Evolutionary conservation across 2,329 filamentous ascomycete genomes (phyloP), one percentile per base, ranked within the genome.

Genomic region (Nemania bipapillata): DNA sequence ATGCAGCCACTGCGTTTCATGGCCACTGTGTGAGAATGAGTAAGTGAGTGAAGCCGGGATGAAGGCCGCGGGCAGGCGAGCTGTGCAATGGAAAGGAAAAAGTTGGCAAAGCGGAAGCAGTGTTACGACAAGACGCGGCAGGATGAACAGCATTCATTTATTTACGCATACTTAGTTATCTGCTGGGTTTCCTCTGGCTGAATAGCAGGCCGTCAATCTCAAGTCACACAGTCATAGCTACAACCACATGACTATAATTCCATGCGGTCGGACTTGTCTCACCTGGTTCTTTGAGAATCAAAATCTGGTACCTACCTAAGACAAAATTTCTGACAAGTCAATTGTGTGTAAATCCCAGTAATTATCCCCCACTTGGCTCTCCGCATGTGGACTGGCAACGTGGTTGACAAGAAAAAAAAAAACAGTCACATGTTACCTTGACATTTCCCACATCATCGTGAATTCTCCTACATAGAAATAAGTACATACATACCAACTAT

Each of bases 211-310:
- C 40, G 56, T 42, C 50, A 8, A 24, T 15, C 42, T 28, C 15
- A 28, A 54, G 37, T 22, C 49, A 60, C 30, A 32, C 24, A 30
- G 8, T 30, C 26, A n/a, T n/a, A 20, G 6, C 30, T 49, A 24
- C 42, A 47, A 56, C 57, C 69, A 71, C 63, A 71, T 71, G 69
- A 71, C 57, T 64, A 62, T 56, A 28, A 30, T n/a, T 59, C 26
- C 49, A 71, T 71, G 69, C 69, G 66, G 69, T 65, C 57, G 28
- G 60, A 58, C 26, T 64, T 40, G 66, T 62, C 66, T 71, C 53
- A 62, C 58, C 35, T 59, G 49, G 53, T 59, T 57, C 52, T 42
- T 15, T 55, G 20, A 47, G 32, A 60, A 37, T 32, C 26, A 37
- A 58, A 54, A 57, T 32, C 53, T n/a, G 58, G 32, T 55, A n/a